Percentiles rank a stretch among this genome's conserved stretches.
Conservation (phyloP, 176 grass and related monocot species). For the Musa schizocarpa region DNA sequence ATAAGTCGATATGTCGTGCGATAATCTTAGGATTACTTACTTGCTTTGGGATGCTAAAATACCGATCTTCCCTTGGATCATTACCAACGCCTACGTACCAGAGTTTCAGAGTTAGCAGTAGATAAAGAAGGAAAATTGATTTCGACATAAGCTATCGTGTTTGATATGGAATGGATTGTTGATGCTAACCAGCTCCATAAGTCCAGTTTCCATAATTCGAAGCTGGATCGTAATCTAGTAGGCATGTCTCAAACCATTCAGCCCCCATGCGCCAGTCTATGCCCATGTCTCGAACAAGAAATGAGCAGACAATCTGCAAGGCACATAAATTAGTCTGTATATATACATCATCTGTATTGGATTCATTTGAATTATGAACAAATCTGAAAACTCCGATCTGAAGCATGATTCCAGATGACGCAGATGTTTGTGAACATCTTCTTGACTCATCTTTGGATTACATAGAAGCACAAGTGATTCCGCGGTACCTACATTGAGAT, state of each 20-base stretch:
- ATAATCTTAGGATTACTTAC: conserved; percentile 31
- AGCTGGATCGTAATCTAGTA: conserved; percentile 83
- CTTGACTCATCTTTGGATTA: background rate
- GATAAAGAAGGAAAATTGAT: background rate
- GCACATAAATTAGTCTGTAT: background rate
- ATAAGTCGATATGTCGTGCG: background rate
- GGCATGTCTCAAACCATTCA: conserved; percentile 86
- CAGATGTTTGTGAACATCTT: too few relatives aligned
- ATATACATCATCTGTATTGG: background rate
- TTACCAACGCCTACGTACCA: conserved; percentile 63
- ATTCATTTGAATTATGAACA: too few relatives aligned
- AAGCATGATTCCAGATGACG: too few relatives aligned
- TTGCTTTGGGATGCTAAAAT: conserved; percentile 96
- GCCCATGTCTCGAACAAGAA: conserved; percentile 93
- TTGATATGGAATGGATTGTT: too few relatives aligned
- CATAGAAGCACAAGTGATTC: background rate
- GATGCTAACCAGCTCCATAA: conserved; percentile 64
- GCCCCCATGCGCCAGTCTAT: conserved; percentile 89
- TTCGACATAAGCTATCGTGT: too few relatives aligned
- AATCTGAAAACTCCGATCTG: too few relatives aligned
- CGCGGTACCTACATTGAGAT: too few relatives aligned
- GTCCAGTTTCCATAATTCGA: conserved; percentile 99
- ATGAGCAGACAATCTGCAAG: conserved; percentile 88
- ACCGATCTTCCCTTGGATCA: conserved; percentile 88
- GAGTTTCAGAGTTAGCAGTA: background rate